These are phyloP conservation scores for Didymosphaeria variabile DNA, from an alignment of 2,329 filamentous ascomycete species.

Conservation along the genomic window DNA sequence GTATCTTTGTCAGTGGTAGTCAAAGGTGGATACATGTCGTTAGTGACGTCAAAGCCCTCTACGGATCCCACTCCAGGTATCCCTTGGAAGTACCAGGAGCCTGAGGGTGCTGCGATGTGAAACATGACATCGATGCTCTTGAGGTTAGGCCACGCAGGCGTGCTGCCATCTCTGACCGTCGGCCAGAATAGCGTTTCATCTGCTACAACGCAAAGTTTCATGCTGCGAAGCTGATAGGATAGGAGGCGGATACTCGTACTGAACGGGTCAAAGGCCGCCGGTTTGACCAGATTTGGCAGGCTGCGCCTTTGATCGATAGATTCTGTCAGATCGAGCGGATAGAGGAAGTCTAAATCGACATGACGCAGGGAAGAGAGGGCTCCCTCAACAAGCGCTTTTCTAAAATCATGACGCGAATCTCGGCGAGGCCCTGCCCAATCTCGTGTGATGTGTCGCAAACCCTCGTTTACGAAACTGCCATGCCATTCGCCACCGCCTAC, in stretches of 20 bases:
- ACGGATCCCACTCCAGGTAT: neutral
- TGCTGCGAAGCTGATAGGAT: conserved; percentile 20
- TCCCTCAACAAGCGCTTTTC: neutral
- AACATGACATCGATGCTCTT: conserved; percentile 10
- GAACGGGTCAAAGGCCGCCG: conserved; percentile 19
- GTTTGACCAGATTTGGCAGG: conserved; percentile 2
- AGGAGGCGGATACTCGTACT: conserved; percentile 22
- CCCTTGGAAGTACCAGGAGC: conserved; percentile 14
- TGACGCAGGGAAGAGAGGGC: neutral
- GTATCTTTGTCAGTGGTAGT: conserved; percentile 13
- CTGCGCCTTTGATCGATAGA: conserved; percentile 4
- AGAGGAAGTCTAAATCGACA: conserved; percentile 7
- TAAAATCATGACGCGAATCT: conserved; percentile 12
- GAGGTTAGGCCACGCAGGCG: conserved; percentile 9
- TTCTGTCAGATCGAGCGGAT: neutral
- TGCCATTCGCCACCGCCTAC: conserved; percentile 6
- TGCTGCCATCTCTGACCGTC: conserved; percentile 8
- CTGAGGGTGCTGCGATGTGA: conserved; percentile 12
- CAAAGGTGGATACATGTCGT: conserved; percentile 20
- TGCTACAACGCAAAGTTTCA: conserved; percentile 20
- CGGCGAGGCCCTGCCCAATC: conserved; percentile 9
- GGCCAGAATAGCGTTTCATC: conserved; percentile 29
- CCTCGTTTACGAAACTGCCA: neutral
- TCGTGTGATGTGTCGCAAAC: neutral
- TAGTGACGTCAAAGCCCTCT: conserved; percentile 6